Evolutionary conservation across 352 stramenopile genomes (phyloP).

Genomic region (Pythium folliculosum): DNA sequence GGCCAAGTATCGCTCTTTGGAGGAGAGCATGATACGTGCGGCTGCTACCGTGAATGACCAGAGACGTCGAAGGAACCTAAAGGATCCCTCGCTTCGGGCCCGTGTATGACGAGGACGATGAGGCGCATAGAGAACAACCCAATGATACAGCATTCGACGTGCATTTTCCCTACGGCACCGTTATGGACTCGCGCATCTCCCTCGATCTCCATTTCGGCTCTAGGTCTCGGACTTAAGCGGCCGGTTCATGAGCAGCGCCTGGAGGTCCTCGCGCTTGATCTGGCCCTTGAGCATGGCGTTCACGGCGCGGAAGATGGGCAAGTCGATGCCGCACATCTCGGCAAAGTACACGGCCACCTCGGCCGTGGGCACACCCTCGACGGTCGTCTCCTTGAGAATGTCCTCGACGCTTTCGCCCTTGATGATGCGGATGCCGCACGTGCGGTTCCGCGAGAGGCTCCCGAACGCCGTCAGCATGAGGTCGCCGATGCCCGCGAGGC

Average conservation of each 20-base stretch:
- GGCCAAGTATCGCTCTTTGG: too few relatives aligned
- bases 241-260: constrained; percentile 81
- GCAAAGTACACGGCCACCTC: constrained; percentile 93
- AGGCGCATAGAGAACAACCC: not conserved
- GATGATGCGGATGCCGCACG: constrained; percentile 94
- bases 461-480: constrained; percentile 97
- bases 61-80: too few relatives aligned
- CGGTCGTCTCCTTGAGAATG: constrained; percentile 90
- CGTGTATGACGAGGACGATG: too few relatives aligned
- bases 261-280: constrained; percentile 70
- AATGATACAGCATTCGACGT: too few relatives aligned
- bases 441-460: constrained; percentile 94
- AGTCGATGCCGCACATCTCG: constrained; percentile 86
- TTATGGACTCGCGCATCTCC: not conserved
- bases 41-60: not conserved
- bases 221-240: constrained; percentile 78
- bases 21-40: too few relatives aligned
- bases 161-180: too few relatives aligned
- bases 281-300: constrained; percentile 85
- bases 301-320: constrained; percentile 90
- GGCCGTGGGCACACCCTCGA: constrained; percentile 95
- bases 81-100: too few relatives aligned
- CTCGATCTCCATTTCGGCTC: not conserved
- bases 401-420: constrained; percentile 91
- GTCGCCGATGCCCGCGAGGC: constrained; percentile 92